Evolutionary conservation across 1,139 yeast species (phyloP).

Genomic region (Hansenula sp.): DNA sequence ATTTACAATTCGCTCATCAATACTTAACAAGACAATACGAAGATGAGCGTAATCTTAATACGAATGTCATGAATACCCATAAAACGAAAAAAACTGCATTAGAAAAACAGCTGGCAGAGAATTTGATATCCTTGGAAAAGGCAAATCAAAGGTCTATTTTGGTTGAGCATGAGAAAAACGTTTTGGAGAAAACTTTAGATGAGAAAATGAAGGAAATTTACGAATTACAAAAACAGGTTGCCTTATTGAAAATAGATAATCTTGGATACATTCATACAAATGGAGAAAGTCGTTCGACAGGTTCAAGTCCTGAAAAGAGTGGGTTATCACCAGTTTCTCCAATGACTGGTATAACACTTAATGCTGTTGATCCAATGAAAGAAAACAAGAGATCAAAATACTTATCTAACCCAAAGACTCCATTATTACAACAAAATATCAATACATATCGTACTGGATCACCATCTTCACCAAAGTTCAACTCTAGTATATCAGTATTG

Average conservation of each 20-base stretch:
- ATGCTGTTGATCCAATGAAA: slow-evolving; percentile 7
- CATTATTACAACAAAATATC: slow-evolving; percentile 14
- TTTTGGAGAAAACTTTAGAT: slow-evolving; percentile 27
- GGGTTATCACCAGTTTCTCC: slow-evolving; percentile 25
- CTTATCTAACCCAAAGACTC: slow-evolving; percentile 17
- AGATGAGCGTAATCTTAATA: slow-evolving; percentile 47
- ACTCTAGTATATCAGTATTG: slow-evolving; percentile 35
- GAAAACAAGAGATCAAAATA: slow-evolving; percentile 1
- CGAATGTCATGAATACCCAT: slow-evolving; percentile 43
- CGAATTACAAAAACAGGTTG: slow-evolving; percentile 43
- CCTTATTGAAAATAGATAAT: slow-evolving; percentile 44
- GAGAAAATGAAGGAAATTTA: slow-evolving; percentile 43
- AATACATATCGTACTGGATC: slow-evolving; percentile 6
- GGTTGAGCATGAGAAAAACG: slow-evolving; percentile 28
- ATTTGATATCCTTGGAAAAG: slow-evolving; percentile 27
- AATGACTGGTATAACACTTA: slow-evolving; percentile 23
- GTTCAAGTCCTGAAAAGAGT: slow-evolving; percentile 13
- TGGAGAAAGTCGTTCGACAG: background rate
- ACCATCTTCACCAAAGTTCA: slow-evolving; percentile 18
- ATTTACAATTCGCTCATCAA: slow-evolving; percentile 59
- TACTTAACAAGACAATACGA: slow-evolving; percentile 58
- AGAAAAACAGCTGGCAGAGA: slow-evolving; percentile 39
- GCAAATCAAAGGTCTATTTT: slow-evolving; percentile 27
- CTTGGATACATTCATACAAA: slow-evolving; percentile 21
- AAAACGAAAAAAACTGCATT: slow-evolving; percentile 39